These are phyloP conservation scores for Mycena polygramma DNA, from an alignment of 768 basidiomycete species.

Conservation along the genomic window DNA sequence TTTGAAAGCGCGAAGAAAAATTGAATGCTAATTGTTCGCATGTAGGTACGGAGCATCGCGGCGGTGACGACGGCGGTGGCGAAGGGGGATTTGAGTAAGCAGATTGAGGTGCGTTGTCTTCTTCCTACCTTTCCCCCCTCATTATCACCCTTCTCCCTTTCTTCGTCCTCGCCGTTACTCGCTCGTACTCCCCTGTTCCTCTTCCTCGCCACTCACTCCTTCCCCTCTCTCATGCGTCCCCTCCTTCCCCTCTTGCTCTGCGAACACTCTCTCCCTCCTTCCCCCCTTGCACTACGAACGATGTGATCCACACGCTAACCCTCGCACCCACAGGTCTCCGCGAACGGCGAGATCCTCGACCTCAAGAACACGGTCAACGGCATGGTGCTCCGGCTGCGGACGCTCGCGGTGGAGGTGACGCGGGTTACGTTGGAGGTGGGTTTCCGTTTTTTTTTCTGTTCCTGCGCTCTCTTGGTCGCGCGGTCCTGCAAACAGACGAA, in stretches of 20 bases:
- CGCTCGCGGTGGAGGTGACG: constrained; percentile 85
- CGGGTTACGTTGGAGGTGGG: constrained; percentile 92
- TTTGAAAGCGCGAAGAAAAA: no score
- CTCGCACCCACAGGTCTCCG: constrained; percentile 83
- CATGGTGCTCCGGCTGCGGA: constrained; percentile 90
- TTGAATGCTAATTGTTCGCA: no score
- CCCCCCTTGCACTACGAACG: no score
- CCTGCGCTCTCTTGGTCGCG: no score
- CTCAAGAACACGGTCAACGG: constrained; percentile 94
- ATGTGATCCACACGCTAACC: no score
- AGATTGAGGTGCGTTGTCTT: constrained; percentile 60
- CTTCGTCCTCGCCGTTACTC: no score
- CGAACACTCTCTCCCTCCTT: no score
- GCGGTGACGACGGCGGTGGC: constrained; percentile 84
- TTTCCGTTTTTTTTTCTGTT: neutral
- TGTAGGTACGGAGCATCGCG: constrained; percentile 82
- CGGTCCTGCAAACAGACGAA: no score
- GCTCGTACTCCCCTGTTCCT: no score
- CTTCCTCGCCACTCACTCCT: no score
- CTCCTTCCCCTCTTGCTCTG: neutral
- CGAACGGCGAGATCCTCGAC: constrained; percentile 92
- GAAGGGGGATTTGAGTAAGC: constrained; percentile 77
- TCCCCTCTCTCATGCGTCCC: neutral
- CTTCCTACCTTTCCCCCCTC: no score
- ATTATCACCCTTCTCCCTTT: no score